Evolutionary conservation across 768 basidiomycete genomes (phyloP), one percentile per base, ranked within the genome.

Genomic region (Podaxis sp.): DNA sequence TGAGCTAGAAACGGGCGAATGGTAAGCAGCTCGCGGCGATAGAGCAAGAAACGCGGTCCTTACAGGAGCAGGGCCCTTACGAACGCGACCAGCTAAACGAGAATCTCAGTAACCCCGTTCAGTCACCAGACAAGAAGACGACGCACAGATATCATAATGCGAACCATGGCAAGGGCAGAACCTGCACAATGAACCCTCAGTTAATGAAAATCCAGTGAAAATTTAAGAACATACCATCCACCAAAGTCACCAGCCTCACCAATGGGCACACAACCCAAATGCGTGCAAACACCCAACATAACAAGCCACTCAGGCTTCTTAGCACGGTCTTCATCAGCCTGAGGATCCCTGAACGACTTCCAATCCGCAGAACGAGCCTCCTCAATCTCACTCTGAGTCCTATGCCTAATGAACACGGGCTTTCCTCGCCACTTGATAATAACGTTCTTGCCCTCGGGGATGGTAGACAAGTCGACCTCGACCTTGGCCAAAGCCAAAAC

Each of bases 381-480:
- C 64, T 92, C 85, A 67, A 99, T 91, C 80, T 99, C 97, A 59
- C 80, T 83, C 59, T 81, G 69, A 13, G 97, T 99, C 69, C 97
- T 87, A 81, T 99, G 97, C 66, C 97, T 87, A 73, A 99, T 94
- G 82, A 98, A 98, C 57, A 99, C 97, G 65, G 97, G 97, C 82
- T 99, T 99, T 74, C 97, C 97, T 70, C 97, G 91, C 97, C 97
- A 99, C 81, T 98, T 95, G 79, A 95, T 91, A 75, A 96, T 87
- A 67, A 90, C 91, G 72, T 96, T 95, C 85, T 95, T 95, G 75
- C 95, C 95, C 82, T 98, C 94, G 38, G 97, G 97, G 70, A 99
- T 98, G 62, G 76, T 79, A 57, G 78, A 76, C 62, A 99, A 86
- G 40, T 96, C 93, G 62, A 99, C 87, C 77, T 99, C 97, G 63